Percentiles rank a stretch among this genome's conserved stretches.
Conservation (phyloP, 2,329 filamentous ascomycete species). For the Calonectria pseudoreteaudii region DNA sequence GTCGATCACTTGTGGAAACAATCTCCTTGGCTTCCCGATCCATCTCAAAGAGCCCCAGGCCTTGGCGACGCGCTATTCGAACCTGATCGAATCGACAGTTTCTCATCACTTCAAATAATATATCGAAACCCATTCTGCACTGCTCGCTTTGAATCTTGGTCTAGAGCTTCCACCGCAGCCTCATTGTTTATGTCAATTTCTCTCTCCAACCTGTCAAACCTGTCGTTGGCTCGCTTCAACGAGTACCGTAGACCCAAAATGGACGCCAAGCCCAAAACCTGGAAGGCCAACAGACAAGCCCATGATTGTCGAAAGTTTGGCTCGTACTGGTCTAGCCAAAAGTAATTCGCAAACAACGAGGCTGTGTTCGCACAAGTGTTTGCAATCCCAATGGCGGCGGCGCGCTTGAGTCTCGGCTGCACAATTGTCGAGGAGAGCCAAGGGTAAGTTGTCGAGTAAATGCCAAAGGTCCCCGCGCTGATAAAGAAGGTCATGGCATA, state of each 20-base stretch:
- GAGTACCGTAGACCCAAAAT: neutral
- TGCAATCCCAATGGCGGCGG: neutral
- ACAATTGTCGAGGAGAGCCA: neutral
- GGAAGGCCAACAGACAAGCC: neutral
- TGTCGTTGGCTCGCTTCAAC: neutral
- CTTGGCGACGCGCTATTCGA: neutral
- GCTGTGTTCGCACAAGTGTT: neutral
- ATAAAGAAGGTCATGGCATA: neutral
- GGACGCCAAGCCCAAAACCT: neutral
- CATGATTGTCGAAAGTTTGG: neutral
- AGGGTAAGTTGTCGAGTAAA: neutral
- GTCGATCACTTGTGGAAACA: neutral
- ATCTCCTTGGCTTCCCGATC: neutral
- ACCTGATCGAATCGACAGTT: neutral
- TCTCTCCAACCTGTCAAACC: neutral
- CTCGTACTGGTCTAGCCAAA: neutral
- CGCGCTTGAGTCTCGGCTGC: neutral
- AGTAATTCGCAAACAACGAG: neutral
- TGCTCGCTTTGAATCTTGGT: neutral
- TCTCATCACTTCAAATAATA: neutral
- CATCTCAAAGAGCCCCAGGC: neutral
- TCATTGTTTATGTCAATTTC: neutral
- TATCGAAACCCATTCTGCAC: neutral
- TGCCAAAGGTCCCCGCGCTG: neutral
- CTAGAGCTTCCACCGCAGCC: neutral